phyloP scores from a whole-genome alignment of 441 rosid genomes.

The Gossypium lobatum region DNA sequence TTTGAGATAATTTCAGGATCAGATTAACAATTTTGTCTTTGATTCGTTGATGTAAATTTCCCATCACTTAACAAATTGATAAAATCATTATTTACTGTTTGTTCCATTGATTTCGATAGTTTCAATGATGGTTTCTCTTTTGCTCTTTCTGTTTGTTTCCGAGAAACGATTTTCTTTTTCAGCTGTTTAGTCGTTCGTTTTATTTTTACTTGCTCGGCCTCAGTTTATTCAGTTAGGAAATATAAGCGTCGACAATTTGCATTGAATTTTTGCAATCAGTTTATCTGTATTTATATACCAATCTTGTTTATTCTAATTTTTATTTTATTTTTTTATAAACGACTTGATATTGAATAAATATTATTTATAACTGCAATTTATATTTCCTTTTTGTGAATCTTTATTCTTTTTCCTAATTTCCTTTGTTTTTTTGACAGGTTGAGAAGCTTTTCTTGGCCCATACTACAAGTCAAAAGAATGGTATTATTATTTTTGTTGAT shows the following conservation, averaged over 20 bases:
- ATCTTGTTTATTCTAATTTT: no score
- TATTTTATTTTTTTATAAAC: neutral
- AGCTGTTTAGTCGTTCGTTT: neutral
- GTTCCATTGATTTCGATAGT: neutral
- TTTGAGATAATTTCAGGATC: neutral
- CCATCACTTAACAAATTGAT: no score
- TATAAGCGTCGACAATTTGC: neutral
- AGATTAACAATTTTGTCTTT: neutral
- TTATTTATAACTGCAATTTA: neutral
- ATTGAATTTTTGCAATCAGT: neutral
- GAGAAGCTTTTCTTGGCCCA: neutral
- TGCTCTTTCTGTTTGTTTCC: constrained; percentile 5
- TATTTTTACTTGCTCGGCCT: neutral
- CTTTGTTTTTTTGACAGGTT: constrained; percentile 23
- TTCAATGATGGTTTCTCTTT: neutral
- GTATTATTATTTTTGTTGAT: constrained; percentile 12
- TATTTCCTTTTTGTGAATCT: neutral
- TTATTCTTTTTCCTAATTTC: neutral
- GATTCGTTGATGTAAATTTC: neutral
- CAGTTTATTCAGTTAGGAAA: neutral
- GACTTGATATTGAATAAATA: neutral
- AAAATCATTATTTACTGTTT: neutral
- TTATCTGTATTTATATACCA: neutral
- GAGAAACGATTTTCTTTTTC: neutral
- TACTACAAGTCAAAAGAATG: constrained; percentile 20